Evolutionary conservation across 257 asterid species (phyloP).

Genomic region (Scutellaria galericulata): DNA sequence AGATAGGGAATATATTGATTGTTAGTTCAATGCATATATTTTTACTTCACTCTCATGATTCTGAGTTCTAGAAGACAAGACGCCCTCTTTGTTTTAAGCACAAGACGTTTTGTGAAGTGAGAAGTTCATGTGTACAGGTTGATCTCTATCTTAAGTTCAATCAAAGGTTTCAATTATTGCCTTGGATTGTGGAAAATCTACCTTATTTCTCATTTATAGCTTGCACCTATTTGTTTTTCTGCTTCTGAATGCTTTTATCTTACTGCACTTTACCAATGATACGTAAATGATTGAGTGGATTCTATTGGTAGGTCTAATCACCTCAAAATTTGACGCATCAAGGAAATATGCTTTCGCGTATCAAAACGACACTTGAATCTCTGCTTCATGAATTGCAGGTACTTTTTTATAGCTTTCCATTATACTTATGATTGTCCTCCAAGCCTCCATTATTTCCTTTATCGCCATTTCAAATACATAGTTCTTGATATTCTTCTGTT

Average conservation of each 20-base stretch:
- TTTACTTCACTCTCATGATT: not conserved
- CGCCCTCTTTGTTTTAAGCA: not conserved
- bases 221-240: not conserved
- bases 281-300: constrained; percentile 14
- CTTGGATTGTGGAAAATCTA: not conserved
- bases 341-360: constrained; percentile 49
- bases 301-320: constrained; percentile 42
- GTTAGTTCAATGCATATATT: not conserved
- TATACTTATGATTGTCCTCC: not conserved
- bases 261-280: not conserved
- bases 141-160: not conserved
- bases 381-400: constrained; percentile 85
- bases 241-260: constrained; percentile 1
- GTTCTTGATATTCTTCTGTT: not conserved
- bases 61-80: not conserved
- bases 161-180: constrained; percentile 11
- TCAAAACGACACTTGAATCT: constrained; percentile 75
- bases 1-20: not conserved
- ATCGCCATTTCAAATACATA: not conserved
- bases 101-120: not conserved
- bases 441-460: not conserved
- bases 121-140: constrained; percentile 4
- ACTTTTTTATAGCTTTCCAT: constrained; percentile 1
- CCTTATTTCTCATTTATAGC: not conserved
- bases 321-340: constrained; percentile 46